A percentile compares a stretch with the other conserved stretches of the same genome.
These are phyloP conservation scores for Trypethelium eluteriae DNA, from an alignment of 495 filamentous ascomycete species.

Conservation along the genomic window DNA sequence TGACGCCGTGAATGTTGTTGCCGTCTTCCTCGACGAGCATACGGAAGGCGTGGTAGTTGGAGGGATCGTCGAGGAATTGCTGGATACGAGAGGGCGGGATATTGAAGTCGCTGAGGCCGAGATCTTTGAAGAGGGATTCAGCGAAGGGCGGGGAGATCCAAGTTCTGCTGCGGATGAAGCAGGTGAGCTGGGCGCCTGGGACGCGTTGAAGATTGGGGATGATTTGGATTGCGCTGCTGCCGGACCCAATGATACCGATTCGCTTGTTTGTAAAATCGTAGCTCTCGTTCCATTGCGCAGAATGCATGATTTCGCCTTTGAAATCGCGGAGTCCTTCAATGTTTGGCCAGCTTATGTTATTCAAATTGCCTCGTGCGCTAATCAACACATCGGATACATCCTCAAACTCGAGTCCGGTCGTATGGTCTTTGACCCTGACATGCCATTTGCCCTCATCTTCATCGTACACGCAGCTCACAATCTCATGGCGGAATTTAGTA, in stretches of 20 bases:
- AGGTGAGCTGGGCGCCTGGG: constrained; percentile 21
- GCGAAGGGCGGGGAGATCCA: constrained; percentile 33
- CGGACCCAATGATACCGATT: constrained; percentile 33
- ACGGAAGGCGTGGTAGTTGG: constrained; percentile 30
- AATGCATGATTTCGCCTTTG: constrained; percentile 35
- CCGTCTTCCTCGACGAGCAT: constrained; percentile 31
- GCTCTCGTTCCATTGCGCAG: constrained; percentile 30
- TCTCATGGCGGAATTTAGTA: constrained; percentile 30
- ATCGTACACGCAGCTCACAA: constrained; percentile 28
- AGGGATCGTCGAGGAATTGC: constrained; percentile 22
- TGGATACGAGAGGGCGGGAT: constrained; percentile 20
- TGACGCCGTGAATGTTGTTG: constrained; percentile 32
- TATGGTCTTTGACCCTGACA: constrained; percentile 29
- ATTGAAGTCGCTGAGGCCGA: constrained; percentile 21
- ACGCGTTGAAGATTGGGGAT: constrained; percentile 31
- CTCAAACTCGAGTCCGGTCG: constrained; percentile 20
- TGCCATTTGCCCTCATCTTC: constrained; percentile 29
- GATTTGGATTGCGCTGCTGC: constrained; percentile 35
- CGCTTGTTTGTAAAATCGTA: constrained; percentile 35
- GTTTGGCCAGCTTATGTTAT: constrained; percentile 32
- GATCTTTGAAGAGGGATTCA: constrained; percentile 24
- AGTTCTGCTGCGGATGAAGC: constrained; percentile 31
- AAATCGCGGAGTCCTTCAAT: constrained; percentile 32
- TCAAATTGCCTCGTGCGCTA: constrained; percentile 30
- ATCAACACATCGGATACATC: constrained; percentile 30